Base-by-base conservation (phyloP, 257 asterid species). In the Nemophila menziesii region DNA sequence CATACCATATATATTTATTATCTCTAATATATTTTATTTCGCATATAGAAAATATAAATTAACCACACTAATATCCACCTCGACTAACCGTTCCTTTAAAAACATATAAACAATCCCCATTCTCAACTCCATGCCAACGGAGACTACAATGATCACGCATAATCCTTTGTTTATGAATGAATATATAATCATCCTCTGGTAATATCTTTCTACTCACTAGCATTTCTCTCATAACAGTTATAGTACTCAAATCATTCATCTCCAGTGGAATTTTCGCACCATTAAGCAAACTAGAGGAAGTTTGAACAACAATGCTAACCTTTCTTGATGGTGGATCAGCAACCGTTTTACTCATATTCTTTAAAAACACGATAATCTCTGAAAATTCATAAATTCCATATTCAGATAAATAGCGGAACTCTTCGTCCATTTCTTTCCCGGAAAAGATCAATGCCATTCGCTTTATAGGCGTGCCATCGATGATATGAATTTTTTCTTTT, bases 121-220 rank as follows among this genome's bases (percentile, higher is more conserved):
- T 64, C 56, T 74, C 78, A n/a, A 77, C 93, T 0, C 95, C 93
- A 61, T 80, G 95, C 95, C 92, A 84, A 26, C 95, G 77, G 0
- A 84, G 68, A 57, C 78, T 80, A 49, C 78, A 74, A 42, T 43
- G 67, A 3, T 66, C 86, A 0, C 78, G 48, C 95, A 80, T 80
- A 5, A 84, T 73, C 58, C 93, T 70, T 61, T 84, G 95, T 36
- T 75, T 80, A 16, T 84, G 95, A 40, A 80, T 72, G 34, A 80
- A 74, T 53, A 84, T 78, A 54, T 84, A 84, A 5, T 78, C 95
- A 60, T 84, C 93, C 9, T n/a, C 43, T 2, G 93, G 92, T 18
- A 84, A 52, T 20, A 69, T 45, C 22, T 62, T 69, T 43, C 66
- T 57, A 37, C 12, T 38, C 33, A 78, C 16, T 44, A 80, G n/a